Percentiles rank a stretch among this genome's conserved stretches.
These are phyloP conservation scores for Warburgia ugandensis DNA, from an alignment of 164 flowering plant species.

Conservation along the genomic window DNA sequence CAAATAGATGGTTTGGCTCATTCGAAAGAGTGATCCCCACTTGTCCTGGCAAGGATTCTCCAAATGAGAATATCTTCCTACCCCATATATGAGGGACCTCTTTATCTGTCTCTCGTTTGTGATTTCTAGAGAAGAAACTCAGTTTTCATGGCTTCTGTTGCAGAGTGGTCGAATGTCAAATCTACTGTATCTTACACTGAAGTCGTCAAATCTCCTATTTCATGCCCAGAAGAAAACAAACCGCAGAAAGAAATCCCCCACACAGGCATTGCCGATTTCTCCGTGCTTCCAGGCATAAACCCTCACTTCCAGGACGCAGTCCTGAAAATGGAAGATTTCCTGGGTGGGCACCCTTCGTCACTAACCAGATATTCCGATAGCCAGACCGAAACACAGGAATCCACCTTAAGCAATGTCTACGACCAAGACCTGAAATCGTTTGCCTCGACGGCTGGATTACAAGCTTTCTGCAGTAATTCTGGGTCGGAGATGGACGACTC, in stretches of 20 bases:
- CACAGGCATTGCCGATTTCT: no score
- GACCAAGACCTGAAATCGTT: constrained; percentile 52
- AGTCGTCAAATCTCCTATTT: constrained; percentile 6
- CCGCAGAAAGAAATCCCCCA: constrained; percentile 2
- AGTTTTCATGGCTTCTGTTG: no score
- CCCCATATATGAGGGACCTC: no score
- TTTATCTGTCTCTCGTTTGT: no score
- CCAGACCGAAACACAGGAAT: constrained; percentile 66
- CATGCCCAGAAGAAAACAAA: constrained; percentile 3
- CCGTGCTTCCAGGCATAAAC: no score
- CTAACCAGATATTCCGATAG: constrained; percentile 34
- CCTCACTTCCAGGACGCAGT: constrained; percentile 26
- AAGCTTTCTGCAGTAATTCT: constrained; percentile 52
- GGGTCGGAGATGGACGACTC: constrained; percentile 85
- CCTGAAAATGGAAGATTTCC: constrained; percentile 73
- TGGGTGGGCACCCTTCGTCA: constrained; percentile 38
- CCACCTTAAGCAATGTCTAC: constrained; percentile 55
- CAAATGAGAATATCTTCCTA: no score
- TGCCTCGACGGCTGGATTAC: constrained; percentile 29
- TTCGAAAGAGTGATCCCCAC: no score
- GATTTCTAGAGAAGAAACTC: no score
- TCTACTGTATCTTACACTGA: no score
- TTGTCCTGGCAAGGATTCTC: no score
- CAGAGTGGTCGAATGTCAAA: constrained; percentile 17
- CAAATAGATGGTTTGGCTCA: no score